phyloP scores from a whole-genome alignment of 2,329 filamentous ascomycete species.

The Cladosporium austrohemisphaericum region DNA sequence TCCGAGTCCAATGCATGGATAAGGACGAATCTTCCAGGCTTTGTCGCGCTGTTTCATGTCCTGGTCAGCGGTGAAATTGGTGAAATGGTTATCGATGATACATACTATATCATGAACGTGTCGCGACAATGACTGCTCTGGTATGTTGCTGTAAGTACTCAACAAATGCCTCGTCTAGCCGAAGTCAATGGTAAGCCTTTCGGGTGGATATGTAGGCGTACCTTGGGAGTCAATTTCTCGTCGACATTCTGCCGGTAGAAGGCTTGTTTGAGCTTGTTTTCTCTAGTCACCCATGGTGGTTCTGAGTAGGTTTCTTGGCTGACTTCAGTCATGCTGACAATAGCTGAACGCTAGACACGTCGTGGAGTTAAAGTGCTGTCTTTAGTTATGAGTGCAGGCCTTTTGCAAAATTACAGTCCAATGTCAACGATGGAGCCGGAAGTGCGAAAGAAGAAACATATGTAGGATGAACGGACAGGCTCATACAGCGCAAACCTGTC shows the following conservation, averaged over 20 bases:
- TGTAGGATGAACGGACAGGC: too few relatives aligned
- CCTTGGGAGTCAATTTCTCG: constrained; percentile 18
- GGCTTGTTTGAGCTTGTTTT: background rate
- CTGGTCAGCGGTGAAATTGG: too few relatives aligned
- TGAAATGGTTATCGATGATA: background rate
- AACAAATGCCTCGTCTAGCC: constrained; percentile 33
- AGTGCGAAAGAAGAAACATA: too few relatives aligned
- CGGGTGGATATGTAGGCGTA: constrained; percentile 20
- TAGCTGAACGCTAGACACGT: too few relatives aligned
- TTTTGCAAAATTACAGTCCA: too few relatives aligned
- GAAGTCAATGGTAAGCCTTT: background rate
- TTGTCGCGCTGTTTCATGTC: constrained; percentile 23
- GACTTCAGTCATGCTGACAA: too few relatives aligned
- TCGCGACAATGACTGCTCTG: constrained; percentile 29
- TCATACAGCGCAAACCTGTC: too few relatives aligned
- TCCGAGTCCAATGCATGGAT: constrained; percentile 26
- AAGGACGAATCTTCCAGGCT: constrained; percentile 24
- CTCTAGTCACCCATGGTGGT: constrained; percentile 6
- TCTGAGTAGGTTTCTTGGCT: constrained; percentile 16
- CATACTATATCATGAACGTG: constrained; percentile 36
- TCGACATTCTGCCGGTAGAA: constrained; percentile 14
- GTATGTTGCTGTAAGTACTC: constrained; percentile 37
- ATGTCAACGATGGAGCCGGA: too few relatives aligned
- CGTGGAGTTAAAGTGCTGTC: too few relatives aligned
- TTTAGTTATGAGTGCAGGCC: background rate